Conservation (phyloP, 352 stramenopile genomes). For the Phytophthora citrophthora region DNA sequence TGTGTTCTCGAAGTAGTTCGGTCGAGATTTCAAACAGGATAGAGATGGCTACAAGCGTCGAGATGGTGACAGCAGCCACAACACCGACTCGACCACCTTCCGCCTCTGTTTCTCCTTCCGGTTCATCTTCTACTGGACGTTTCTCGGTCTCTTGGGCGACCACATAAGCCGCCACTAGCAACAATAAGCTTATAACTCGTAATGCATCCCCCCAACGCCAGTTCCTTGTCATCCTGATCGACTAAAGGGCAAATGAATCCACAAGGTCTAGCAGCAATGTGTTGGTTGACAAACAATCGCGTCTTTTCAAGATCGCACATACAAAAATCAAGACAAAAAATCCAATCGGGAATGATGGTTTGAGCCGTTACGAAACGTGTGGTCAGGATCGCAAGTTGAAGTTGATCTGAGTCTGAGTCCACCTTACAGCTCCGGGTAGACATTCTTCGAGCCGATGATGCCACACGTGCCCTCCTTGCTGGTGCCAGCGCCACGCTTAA, state of each 20-base stretch:
- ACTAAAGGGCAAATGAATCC: constrained; percentile 10
- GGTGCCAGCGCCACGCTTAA: constrained; percentile 81
- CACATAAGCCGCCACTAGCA: constrained; percentile 28
- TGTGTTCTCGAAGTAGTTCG: constrained; percentile 54
- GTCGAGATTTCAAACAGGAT: constrained; percentile 65
- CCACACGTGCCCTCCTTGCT: constrained; percentile 51
- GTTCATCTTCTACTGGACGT: constrained; percentile 3
- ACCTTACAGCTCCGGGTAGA: constrained; percentile 60
- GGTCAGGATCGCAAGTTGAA: constrained; percentile 27
- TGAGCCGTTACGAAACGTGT: constrained; percentile 23
- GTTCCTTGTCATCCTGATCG: constrained; percentile 9
- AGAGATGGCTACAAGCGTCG: constrained; percentile 62
- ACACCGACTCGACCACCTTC: constrained; percentile 38
- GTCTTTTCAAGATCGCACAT: constrained; percentile 27
- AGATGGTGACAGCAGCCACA: constrained; percentile 62
- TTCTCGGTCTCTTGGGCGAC: constrained; percentile 9
- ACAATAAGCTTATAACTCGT: constrained; percentile 14
- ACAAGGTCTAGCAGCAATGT: too few relatives aligned
- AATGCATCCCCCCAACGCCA: constrained; percentile 5
- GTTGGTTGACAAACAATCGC: constrained; percentile 2
- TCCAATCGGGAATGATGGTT: constrained; percentile 23
- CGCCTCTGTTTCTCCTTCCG: constrained; percentile 11
- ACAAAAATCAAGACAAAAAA: constrained; percentile 30
- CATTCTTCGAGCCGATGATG: constrained; percentile 59
- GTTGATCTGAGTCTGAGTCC: constrained; percentile 3